A percentile compares a stretch with the other conserved stretches of the same genome.
phyloP scores from a whole-genome alignment of 257 asterid genomes.

The Solanum clarkiae region DNA sequence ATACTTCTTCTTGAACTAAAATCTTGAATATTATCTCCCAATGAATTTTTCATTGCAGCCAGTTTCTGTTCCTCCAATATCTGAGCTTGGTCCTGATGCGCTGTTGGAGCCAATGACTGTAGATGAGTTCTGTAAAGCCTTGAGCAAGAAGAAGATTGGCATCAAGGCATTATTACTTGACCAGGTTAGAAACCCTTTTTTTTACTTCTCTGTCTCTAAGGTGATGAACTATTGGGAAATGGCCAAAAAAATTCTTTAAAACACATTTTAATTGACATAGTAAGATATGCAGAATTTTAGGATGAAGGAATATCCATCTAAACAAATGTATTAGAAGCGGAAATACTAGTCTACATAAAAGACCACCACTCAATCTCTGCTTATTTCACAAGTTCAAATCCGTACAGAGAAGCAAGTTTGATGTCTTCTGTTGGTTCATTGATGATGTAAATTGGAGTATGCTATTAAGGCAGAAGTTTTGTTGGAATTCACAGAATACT shows the following conservation, averaged over 20 bases:
- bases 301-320: not conserved
- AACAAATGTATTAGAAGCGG: not conserved
- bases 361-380: not conserved
- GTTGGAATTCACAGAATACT: not conserved
- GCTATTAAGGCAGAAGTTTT: not conserved
- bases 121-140: conserved; percentile 46
- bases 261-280: not conserved
- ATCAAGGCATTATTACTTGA: conserved; percentile 96
- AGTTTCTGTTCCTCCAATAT: conserved; percentile 66
- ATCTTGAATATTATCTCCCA: conserved; percentile 2
- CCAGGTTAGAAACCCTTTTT: conserved; percentile 43
- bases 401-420: not conserved
- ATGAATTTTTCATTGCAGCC: conserved; percentile 45
- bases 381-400: not conserved
- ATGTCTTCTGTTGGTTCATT: not conserved
- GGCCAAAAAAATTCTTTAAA: not conserved
- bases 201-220: not conserved
- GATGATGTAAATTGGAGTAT: not conserved
- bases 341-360: not conserved
- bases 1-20: conserved; percentile 1
- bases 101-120: conserved; percentile 57
- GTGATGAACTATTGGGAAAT: not conserved
- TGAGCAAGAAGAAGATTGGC: conserved; percentile 80
- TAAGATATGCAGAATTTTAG: not conserved
- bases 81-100: conserved; percentile 99